These are phyloP conservation scores for Corymbia maculata DNA, from an alignment of 345 rosid genomes.

Conservation along the genomic window DNA sequence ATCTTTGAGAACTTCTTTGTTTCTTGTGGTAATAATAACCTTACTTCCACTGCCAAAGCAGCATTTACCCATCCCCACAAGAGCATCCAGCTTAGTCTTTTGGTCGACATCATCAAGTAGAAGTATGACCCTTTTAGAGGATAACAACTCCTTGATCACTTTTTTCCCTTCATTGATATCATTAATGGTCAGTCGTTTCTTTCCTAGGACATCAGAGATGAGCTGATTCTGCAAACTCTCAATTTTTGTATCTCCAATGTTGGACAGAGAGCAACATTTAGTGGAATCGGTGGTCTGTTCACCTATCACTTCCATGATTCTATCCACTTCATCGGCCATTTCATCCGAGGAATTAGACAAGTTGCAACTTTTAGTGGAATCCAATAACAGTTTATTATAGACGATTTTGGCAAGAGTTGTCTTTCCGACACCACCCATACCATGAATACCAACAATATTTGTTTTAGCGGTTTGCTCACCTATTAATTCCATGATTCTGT, in stretches of 20 bases:
- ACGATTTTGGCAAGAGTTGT: background rate
- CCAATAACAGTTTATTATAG: background rate
- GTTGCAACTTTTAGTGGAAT: background rate
- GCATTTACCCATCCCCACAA: too few species aligned
- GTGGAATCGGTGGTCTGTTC: too few species aligned
- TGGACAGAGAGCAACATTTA: background rate
- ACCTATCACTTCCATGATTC: too few species aligned
- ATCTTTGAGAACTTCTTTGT: background rate
- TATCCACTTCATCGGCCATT: too few species aligned
- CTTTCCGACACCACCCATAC: background rate
- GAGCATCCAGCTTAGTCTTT: too few species aligned
- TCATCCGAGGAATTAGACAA: too few species aligned
- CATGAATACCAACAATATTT: background rate
- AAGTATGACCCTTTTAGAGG: background rate
- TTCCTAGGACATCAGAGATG: background rate
- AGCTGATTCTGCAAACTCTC: background rate
- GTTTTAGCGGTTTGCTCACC: background rate
- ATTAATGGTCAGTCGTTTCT: too few species aligned
- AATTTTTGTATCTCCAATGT: background rate
- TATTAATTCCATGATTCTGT: background rate
- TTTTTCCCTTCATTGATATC: background rate
- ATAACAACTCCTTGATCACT: background rate
- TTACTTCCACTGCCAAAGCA: too few species aligned
- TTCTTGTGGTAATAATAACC: background rate
- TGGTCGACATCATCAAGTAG: too few species aligned